Evolutionary conservation across 495 filamentous ascomycete species (phyloP).

Genomic region (Lasiosphaeria ovina): DNA sequence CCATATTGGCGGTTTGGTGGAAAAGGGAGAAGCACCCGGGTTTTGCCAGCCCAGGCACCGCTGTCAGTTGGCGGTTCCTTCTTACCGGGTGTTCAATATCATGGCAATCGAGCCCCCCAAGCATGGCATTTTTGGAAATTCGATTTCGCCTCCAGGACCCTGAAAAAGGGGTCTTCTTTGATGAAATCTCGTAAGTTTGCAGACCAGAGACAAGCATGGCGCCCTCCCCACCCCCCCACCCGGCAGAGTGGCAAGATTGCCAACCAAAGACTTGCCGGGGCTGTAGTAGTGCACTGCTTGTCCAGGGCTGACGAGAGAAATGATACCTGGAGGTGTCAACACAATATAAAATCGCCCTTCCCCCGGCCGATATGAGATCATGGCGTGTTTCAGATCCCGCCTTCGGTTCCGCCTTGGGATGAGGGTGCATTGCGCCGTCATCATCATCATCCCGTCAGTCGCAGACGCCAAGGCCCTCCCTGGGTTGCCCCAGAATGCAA

Average conservation of each 20-base stretch:
- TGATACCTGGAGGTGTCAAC: no score
- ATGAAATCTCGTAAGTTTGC: neutral
- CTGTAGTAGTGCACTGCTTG: neutral
- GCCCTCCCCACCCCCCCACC: no score
- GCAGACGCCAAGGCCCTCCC: no score
- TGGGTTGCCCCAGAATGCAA: no score
- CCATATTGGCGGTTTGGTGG: neutral
- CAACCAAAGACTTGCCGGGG: neutral
- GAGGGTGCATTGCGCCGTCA: no score
- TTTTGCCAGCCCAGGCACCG: neutral
- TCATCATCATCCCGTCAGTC: no score
- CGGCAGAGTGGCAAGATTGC: neutral
- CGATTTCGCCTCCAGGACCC: conserved; percentile 1
- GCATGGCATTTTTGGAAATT: conserved; percentile 11
- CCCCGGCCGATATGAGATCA: no score
- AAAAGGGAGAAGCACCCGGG: neutral
- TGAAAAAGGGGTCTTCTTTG: neutral
- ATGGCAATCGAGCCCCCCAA: conserved; percentile 8
- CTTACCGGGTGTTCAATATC: neutral
- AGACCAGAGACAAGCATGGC: neutral
- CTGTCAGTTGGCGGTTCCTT: neutral
- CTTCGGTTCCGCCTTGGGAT: no score
- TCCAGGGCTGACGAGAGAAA: neutral
- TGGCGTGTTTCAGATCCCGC: no score
- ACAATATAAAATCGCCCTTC: no score